Evolutionary conservation across 208 protist species (phyloP).

Genomic region (Trypanosoma scelopori): DNA sequence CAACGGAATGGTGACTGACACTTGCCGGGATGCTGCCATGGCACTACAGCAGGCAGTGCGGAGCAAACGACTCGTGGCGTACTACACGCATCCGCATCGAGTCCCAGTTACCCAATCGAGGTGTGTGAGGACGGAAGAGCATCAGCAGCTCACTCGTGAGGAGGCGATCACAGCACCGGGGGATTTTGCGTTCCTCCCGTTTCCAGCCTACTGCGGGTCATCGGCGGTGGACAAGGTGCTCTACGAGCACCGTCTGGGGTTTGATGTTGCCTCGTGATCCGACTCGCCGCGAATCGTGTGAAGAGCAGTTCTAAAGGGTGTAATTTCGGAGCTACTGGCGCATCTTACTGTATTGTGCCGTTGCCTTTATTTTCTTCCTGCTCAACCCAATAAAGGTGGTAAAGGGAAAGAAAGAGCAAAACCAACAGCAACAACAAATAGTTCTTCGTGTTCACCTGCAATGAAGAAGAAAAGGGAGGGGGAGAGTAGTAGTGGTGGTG

Average conservation of each 20-base stretch:
- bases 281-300: neutral
- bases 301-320: neutral
- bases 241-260: conserved; percentile 47
- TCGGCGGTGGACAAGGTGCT: conserved; percentile 53
- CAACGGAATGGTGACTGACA: neutral
- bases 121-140: neutral
- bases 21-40: neutral
- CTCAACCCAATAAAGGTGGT: too few relatives aligned
- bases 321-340: neutral
- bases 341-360: too few relatives aligned
- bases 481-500: conserved; percentile 3
- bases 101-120: conserved; percentile 24
- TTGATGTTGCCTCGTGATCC: conserved; percentile 17
- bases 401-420: too few relatives aligned
- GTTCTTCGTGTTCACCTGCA: neutral
- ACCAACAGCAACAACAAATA: too few relatives aligned
- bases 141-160: neutral
- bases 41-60: conserved; percentile 18
- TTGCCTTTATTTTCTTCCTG: too few relatives aligned
- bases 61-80: conserved; percentile 16
- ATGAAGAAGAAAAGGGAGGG: neutral
- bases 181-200: conserved; percentile 61
- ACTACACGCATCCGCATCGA: conserved; percentile 44
- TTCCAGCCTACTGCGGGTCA: conserved; percentile 51
- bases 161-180: conserved; percentile 21